Evolutionary conservation across 371 early-diverging fungal genomes (phyloP).

Genomic region (Apophysomyces variabilis): DNA sequence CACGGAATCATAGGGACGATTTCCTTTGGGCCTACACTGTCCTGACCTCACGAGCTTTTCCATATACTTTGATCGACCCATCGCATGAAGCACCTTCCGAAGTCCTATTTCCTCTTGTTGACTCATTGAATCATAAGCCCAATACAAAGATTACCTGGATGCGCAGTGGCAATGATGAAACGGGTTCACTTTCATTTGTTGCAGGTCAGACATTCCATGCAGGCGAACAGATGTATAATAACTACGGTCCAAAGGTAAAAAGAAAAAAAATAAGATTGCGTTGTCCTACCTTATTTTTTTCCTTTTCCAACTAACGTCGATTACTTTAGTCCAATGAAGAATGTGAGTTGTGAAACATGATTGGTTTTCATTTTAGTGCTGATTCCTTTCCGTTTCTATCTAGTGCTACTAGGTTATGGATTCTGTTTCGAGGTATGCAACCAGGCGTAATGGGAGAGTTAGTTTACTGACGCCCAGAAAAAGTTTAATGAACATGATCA

Average conservation of each 20-base stretch:
- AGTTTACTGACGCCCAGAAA: background rate
- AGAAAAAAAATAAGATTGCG: slow-evolving; percentile 33
- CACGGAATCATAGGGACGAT: slow-evolving; percentile 39
- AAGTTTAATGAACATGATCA: slow-evolving; percentile 56
- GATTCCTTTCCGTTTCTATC: background rate
- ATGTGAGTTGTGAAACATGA: slow-evolving; percentile 41
- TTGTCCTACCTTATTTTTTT: background rate
- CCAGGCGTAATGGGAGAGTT: background rate
- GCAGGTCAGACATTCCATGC: slow-evolving; percentile 32
- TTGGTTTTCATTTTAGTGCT: background rate
- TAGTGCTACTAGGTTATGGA: slow-evolving; percentile 64
- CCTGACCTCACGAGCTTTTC: slow-evolving; percentile 64
- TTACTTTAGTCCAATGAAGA: slow-evolving; percentile 66
- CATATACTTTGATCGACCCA: slow-evolving; percentile 53
- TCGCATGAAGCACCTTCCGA: slow-evolving; percentile 32
- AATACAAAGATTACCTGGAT: slow-evolving; percentile 58
- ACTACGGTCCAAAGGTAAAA: slow-evolving; percentile 70
- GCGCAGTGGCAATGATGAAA: slow-evolving; percentile 29
- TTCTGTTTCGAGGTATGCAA: slow-evolving; percentile 59
- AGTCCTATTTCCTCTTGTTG: slow-evolving; percentile 60
- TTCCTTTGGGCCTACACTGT: slow-evolving; percentile 67
- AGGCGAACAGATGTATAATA: slow-evolving; percentile 64
- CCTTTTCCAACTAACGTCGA: background rate
- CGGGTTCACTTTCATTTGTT: slow-evolving; percentile 42
- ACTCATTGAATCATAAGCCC: slow-evolving; percentile 63